These are phyloP conservation scores for Quercus bicolor DNA, from an alignment of 306 rosid genomes.

Conservation along the genomic window DNA sequence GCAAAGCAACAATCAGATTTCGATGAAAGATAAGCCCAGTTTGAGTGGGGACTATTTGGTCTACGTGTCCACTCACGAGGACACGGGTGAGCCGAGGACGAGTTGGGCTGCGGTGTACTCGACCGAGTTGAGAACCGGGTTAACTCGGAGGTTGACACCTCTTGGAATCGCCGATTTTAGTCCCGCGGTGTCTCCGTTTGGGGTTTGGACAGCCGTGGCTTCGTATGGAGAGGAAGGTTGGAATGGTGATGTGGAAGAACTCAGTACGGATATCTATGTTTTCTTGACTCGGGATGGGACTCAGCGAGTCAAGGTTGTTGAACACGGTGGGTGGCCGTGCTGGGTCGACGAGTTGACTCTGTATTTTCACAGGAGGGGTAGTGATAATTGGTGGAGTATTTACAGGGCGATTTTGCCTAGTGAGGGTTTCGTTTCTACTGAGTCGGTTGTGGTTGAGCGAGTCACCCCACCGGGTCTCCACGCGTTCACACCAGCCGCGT, in stretches of 20 bases:
- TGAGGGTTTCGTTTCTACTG: conserved; percentile 28
- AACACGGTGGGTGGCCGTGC: conserved; percentile 93
- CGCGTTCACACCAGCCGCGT: conserved; percentile 77
- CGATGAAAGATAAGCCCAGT: conserved; percentile 71
- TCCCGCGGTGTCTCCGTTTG: conserved; percentile 80
- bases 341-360: conserved; percentile 76
- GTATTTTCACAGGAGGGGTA: conserved; percentile 73
- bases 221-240: conserved; percentile 74
- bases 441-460: conserved; percentile 55
- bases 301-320: conserved; percentile 54
- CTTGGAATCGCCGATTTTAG: conserved; percentile 71
- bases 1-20: conserved; percentile 16
- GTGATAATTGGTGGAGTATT: conserved; percentile 80
- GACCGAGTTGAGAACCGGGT: conserved; percentile 52
- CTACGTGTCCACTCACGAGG: conserved; percentile 73
- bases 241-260: conserved; percentile 76
- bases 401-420: conserved; percentile 57
- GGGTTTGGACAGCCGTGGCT: conserved; percentile 73
- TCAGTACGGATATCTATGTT: conserved; percentile 69
- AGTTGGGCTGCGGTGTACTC: conserved; percentile 85
- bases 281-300: conserved; percentile 70
- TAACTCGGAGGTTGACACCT: conserved; percentile 71
- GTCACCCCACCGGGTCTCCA: conserved; percentile 86
- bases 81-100: conserved; percentile 48
- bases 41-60: conserved; percentile 48